Evolutionary conservation across 176 grass and related monocot species (phyloP), one percentile per base, ranked within the genome.

Genomic region (Phoenix dactylifera): DNA sequence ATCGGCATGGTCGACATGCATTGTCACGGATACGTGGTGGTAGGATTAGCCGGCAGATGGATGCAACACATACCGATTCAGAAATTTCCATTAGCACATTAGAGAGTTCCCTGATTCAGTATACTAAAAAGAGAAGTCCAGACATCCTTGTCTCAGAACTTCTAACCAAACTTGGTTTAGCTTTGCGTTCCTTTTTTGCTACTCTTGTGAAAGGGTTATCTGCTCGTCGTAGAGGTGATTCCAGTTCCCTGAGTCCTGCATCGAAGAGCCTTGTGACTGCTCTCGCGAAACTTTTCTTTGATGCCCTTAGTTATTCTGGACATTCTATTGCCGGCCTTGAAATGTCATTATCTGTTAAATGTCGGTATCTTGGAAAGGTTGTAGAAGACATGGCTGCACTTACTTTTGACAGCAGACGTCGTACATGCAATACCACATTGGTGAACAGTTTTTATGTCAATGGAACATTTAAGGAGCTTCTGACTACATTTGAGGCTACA

Each of bases 401-500:
- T 62, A 92, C 48, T 6, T 80, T 92, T 23, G 88, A 92, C 44
- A 83, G 60, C 23, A 72, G 79, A 22, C 88, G 83, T 9, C 88
- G 80, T 24, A 78, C 63, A 29, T 92, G 88, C 54, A 86, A 77
- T 71, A 71, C 83, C 62, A 62, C 88, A 61, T 22, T 86, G 15
- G 69, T 87, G 55, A 92, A 87, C 77, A 77, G 88, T 25, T 87
- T 92, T 30, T 92, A 92, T 57, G 83, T 81, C 49, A 87, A 86
- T 65, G 88, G 88, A 67, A 92, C 88, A 75, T 83, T 87, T 30
- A 92, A 92, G 80, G 83, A 92, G 64, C 65, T 92, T 68, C 66
- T 92, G 26, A 92, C 88, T 32, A 92, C 88, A 64, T 92, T 80
- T 65, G 80, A 84, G 78, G 88, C 88, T 24, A 92, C 88, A 22